A percentile compares a stretch with the other conserved stretches of the same genome.
phyloP scores from a whole-genome alignment of 2,329 filamentous ascomycete genomes.

The Ophiostoma tasmaniense region DNA sequence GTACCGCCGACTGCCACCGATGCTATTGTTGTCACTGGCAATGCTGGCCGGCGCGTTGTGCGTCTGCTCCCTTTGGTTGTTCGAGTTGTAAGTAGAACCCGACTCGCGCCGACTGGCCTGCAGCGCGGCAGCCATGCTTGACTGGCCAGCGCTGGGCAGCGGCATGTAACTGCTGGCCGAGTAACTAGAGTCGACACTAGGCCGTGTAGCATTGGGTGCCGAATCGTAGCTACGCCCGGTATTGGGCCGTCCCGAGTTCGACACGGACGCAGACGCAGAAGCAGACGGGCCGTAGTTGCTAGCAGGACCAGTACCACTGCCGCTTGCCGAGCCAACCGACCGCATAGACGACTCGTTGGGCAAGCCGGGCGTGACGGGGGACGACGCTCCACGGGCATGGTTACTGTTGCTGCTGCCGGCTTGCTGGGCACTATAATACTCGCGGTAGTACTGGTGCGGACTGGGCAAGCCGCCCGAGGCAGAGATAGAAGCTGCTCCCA shows the following conservation, averaged over 20 bases:
- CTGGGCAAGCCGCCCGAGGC: slow-evolving; percentile 29
- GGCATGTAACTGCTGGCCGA: slow-evolving; percentile 30
- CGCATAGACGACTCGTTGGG: slow-evolving; percentile 29
- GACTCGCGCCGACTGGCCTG: slow-evolving; percentile 41
- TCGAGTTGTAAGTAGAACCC: slow-evolving; percentile 45
- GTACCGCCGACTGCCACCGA: slow-evolving; percentile 39
- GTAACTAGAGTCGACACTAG: slow-evolving; percentile 21
- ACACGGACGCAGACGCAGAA: background rate
- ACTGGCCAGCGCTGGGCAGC: slow-evolving; percentile 42
- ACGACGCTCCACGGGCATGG: slow-evolving; percentile 38
- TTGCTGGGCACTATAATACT: slow-evolving; percentile 39
- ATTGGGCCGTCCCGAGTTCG: slow-evolving; percentile 40
- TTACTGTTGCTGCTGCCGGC: slow-evolving; percentile 24
- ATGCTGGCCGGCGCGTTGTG: slow-evolving; percentile 33
- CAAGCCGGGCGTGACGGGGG: slow-evolving; percentile 37
- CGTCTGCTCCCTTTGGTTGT: slow-evolving; percentile 25
- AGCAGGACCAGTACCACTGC: slow-evolving; percentile 21
- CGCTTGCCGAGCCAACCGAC: slow-evolving; percentile 40
- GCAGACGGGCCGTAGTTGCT: background rate
- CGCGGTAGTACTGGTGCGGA: slow-evolving; percentile 46
- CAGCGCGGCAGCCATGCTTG: slow-evolving; percentile 28
- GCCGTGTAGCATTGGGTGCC: slow-evolving; percentile 23
- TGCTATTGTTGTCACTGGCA: background rate
- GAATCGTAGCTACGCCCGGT: slow-evolving; percentile 55
- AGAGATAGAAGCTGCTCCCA: slow-evolving; percentile 7